phyloP scores from a whole-genome alignment of 352 stramenopile genomes.

The Phytophthora multivora region DNA sequence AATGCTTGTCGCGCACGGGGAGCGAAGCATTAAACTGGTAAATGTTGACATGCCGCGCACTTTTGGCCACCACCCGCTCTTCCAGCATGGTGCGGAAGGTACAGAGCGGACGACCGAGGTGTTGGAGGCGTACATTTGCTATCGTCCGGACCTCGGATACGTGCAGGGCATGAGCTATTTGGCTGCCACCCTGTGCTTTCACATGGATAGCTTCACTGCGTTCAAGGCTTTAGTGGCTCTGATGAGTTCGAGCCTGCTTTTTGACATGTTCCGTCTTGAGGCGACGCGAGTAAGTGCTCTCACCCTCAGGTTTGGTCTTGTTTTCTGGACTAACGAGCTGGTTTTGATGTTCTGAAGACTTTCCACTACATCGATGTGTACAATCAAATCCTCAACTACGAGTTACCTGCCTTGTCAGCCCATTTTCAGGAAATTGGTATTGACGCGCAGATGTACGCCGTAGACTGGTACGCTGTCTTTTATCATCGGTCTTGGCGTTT shows the following conservation, averaged over 20 bases:
- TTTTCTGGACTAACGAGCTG: constrained; percentile 5
- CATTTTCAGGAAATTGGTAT: constrained; percentile 81
- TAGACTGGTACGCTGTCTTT: constrained; percentile 68
- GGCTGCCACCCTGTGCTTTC: constrained; percentile 81
- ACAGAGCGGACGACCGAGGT: constrained; percentile 79
- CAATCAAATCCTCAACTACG: constrained; percentile 82
- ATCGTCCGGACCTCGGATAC: constrained; percentile 84
- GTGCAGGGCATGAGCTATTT: constrained; percentile 91
- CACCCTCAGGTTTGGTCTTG: not conserved
- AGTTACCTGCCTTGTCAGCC: constrained; percentile 60
- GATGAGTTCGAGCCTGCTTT: constrained; percentile 85
- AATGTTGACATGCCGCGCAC: constrained; percentile 86
- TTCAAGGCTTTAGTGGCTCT: constrained; percentile 85
- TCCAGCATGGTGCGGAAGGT: constrained; percentile 73
- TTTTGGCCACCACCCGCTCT: constrained; percentile 82
- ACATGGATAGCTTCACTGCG: constrained; percentile 89
- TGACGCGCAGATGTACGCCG: constrained; percentile 86
- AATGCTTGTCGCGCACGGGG: constrained; percentile 77
- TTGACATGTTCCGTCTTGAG: constrained; percentile 89
- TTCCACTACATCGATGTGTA: constrained; percentile 85
- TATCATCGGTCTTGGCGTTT: not conserved
- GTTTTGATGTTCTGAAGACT: constrained; percentile 47
- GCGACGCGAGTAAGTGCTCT: constrained; percentile 64
- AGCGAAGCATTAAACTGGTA: constrained; percentile 85
- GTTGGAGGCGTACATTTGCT: constrained; percentile 87